These are phyloP conservation scores for Mitragyna speciosa DNA, from an alignment of 257 asterid species.

Conservation along the genomic window DNA sequence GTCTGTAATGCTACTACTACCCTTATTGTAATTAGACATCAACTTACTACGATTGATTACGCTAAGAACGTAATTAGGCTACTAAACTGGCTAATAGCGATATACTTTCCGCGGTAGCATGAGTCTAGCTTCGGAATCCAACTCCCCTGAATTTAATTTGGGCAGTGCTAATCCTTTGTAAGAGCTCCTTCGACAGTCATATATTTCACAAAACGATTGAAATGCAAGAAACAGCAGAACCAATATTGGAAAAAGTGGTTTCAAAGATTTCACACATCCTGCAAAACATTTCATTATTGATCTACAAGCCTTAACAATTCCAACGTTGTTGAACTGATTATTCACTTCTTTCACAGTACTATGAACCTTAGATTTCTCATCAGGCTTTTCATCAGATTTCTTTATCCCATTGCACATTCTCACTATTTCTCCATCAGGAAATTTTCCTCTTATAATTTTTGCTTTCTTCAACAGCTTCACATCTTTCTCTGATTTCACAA, in stretches of 20 bases:
- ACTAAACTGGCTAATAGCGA: background rate
- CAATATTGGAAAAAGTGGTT: background rate
- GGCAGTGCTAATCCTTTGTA: background rate
- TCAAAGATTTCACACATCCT: background rate
- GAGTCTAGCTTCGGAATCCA: background rate
- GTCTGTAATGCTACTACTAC: no score
- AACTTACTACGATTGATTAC: no score
- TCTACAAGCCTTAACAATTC: background rate
- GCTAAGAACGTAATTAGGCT: background rate
- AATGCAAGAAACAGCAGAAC: background rate
- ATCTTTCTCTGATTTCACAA: conserved; percentile 8
- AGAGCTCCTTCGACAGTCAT: background rate
- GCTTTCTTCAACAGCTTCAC: background rate
- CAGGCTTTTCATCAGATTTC: background rate
- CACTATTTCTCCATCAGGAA: background rate
- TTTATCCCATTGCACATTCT: background rate
- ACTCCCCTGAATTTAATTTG: background rate
- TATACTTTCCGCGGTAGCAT: background rate
- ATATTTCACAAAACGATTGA: background rate
- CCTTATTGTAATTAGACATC: no score
- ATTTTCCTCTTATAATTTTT: background rate
- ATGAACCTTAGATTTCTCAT: background rate
- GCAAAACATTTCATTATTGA: background rate
- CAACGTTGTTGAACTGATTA: background rate
- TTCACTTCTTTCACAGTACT: background rate